Evolutionary conservation across 2,329 filamentous ascomycete genomes (phyloP).

Genomic region (Fusarium sp.): DNA sequence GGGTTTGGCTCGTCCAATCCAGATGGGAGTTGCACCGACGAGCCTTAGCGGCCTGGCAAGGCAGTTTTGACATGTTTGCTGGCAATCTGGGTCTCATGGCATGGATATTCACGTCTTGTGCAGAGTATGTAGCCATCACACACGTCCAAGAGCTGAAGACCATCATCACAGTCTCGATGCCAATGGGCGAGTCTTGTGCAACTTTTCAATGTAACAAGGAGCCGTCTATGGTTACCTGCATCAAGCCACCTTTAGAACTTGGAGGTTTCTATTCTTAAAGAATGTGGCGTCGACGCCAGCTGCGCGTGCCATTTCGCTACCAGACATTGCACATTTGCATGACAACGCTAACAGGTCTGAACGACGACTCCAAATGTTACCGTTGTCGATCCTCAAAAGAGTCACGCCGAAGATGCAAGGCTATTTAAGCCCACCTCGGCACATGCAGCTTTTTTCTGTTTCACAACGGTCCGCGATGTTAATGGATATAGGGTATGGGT

Average conservation of each 20-base stretch:
- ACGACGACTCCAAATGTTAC: not conserved
- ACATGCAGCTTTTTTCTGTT: not conserved
- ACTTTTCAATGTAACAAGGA: not conserved
- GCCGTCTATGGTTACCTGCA: not conserved
- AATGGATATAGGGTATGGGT: not conserved
- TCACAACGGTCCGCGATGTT: not conserved
- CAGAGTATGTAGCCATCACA: not conserved
- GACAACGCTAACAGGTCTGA: not conserved
- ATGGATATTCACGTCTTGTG: not conserved
- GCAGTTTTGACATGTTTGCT: slow-evolving; percentile 3
- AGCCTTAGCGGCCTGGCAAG: slow-evolving; percentile 9
- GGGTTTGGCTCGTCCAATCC: slow-evolving; percentile 2
- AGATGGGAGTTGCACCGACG: not conserved
- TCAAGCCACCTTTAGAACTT: not conserved
- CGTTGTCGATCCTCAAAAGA: not conserved
- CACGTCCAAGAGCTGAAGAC: not conserved
- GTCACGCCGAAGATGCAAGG: slow-evolving; percentile 7
- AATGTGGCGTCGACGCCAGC: slow-evolving; percentile 14
- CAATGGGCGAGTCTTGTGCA: not conserved
- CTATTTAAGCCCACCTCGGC: not conserved
- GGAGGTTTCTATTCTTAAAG: slow-evolving; percentile 38
- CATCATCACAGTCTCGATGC: not conserved
- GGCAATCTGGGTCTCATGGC: not conserved
- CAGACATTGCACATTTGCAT: not conserved
- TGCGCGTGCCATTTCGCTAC: slow-evolving; percentile 4